These are phyloP conservation scores for Eimeria zaria DNA, from an alignment of 169 alveolate genomes.

Conservation along the genomic window DNA sequence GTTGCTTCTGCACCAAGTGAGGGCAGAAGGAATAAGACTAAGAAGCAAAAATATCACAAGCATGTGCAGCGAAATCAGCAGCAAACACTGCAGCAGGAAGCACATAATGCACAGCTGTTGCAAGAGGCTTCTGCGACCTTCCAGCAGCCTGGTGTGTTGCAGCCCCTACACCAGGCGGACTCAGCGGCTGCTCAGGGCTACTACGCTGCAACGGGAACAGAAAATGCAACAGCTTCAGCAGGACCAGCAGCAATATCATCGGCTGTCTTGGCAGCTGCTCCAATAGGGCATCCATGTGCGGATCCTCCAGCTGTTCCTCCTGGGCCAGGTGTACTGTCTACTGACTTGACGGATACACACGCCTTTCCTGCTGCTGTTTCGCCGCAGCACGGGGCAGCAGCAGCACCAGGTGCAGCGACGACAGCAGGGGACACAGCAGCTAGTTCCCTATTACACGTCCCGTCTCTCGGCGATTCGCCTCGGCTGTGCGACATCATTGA, in stretches of 20 bases:
- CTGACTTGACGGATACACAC: neutral
- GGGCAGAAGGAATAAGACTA: slow-evolving; percentile 17
- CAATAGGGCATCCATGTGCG: neutral
- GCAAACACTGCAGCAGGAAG: slow-evolving; percentile 13
- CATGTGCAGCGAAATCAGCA: slow-evolving; percentile 12
- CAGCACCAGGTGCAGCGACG: slow-evolving; percentile 13
- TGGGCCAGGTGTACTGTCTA: neutral
- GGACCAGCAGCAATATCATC: neutral
- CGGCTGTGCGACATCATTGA: slow-evolving; percentile 60
- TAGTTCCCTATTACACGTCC: neutral
- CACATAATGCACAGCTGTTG: neutral
- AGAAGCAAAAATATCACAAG: slow-evolving; percentile 27
- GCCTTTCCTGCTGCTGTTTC: neutral
- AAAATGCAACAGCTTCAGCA: slow-evolving; percentile 10
- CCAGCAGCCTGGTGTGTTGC: slow-evolving; percentile 29
- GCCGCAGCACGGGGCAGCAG: neutral
- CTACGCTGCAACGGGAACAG: neutral
- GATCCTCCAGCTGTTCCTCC: neutral
- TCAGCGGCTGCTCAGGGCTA: slow-evolving; percentile 7
- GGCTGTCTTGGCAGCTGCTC: slow-evolving; percentile 4
- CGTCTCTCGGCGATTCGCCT: slow-evolving; percentile 56
- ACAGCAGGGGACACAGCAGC: neutral
- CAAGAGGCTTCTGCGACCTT: slow-evolving; percentile 14
- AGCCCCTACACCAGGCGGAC: neutral
- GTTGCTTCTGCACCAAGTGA: neutral